Conservation (phyloP, 495 filamentous ascomycete species). For the Melanomma pulvis-pyrius region DNA sequence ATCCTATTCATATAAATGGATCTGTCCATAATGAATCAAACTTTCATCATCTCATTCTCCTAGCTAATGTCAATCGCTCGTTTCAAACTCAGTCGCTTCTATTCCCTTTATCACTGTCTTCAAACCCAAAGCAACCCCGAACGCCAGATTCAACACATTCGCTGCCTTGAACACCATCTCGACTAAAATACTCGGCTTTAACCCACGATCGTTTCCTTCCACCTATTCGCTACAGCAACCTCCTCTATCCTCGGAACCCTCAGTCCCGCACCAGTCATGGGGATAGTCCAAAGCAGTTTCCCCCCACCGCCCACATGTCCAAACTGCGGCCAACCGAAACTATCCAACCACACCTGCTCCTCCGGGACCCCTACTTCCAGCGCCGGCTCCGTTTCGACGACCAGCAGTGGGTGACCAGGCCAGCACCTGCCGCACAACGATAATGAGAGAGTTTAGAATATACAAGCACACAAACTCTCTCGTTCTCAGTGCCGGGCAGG, state of each 20-base stretch:
- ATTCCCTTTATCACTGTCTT: background rate
- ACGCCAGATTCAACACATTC: background rate
- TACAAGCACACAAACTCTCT: too few relatives aligned
- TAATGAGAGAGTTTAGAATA: background rate
- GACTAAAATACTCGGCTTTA: background rate
- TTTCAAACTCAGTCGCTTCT: background rate
- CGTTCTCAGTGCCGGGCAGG: too few relatives aligned
- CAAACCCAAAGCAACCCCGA: background rate
- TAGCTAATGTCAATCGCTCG: background rate
- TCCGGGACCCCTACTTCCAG: slow-evolving; percentile 9
- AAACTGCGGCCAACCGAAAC: slow-evolving; percentile 11
- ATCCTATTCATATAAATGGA: background rate
- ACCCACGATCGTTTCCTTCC: background rate
- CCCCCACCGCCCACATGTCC: slow-evolving; percentile 29
- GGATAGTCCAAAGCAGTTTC: slow-evolving; percentile 26
- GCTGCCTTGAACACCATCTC: background rate
- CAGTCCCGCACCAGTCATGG: slow-evolving; percentile 6
- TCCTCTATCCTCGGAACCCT: background rate
- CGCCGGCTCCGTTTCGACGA: background rate
- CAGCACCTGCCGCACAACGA: background rate
- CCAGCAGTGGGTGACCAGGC: background rate
- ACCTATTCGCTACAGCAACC: background rate
- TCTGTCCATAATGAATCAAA: background rate
- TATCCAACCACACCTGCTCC: slow-evolving; percentile 14
- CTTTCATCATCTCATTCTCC: too few relatives aligned